Conservation (phyloP, 352 stramenopile species). For the Lagenidium sp. region DNA sequence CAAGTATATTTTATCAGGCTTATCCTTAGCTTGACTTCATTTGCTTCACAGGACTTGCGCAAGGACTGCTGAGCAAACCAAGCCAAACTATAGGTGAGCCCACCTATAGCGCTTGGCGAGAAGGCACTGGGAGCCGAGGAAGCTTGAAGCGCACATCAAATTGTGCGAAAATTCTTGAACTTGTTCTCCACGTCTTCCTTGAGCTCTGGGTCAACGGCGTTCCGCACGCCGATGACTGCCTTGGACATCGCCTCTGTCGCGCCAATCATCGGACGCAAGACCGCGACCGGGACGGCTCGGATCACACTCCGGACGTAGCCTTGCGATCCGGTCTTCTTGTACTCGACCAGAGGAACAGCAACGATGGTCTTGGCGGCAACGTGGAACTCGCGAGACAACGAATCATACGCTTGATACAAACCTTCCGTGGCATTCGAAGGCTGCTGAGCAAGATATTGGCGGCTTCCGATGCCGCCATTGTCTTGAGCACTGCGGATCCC, state of each 20-base stretch:
- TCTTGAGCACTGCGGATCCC: constrained; percentile 72
- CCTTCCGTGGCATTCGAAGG: constrained; percentile 75
- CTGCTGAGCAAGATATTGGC: constrained; percentile 75
- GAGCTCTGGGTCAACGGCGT: constrained; percentile 80
- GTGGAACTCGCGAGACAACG: constrained; percentile 73
- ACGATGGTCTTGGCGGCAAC: constrained; percentile 85
- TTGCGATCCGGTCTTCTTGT: constrained; percentile 86
- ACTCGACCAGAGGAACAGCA: constrained; percentile 82
- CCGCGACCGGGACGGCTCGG: constrained; percentile 75
- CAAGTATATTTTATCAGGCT: too few relatives aligned
- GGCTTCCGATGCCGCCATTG: constrained; percentile 62
- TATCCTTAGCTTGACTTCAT: too few relatives aligned
- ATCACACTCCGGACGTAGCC: constrained; percentile 85
- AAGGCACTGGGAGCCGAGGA: too few relatives aligned
- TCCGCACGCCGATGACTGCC: constrained; percentile 79
- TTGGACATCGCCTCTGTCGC: constrained; percentile 81
- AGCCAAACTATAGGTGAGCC: too few relatives aligned
- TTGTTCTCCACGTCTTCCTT: constrained; percentile 90
- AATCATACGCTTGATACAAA: constrained; percentile 81
- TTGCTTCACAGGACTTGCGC: too few relatives aligned
- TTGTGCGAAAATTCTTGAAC: constrained; percentile 81
- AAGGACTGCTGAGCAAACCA: too few relatives aligned
- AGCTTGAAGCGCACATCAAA: constrained; percentile 3
- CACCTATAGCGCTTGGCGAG: too few relatives aligned
- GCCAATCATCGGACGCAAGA: constrained; percentile 83